These are phyloP conservation scores for Olyra latifolia DNA, from an alignment of 176 grass and related monocot genomes.

Conservation along the genomic window DNA sequence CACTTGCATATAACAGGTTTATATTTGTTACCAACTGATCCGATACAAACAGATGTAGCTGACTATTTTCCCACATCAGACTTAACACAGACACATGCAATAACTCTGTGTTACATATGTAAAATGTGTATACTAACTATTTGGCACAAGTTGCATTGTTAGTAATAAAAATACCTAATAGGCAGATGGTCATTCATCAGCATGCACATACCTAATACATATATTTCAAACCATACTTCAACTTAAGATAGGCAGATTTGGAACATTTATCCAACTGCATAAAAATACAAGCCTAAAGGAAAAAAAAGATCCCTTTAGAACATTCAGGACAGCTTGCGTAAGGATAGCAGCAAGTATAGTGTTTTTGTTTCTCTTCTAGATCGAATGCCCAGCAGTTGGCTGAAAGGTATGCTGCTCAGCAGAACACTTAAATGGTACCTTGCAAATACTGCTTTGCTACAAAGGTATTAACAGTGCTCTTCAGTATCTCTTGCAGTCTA, in stretches of 20 bases:
- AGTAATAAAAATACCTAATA: too few relatives aligned
- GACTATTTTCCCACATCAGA: background rate
- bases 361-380: background rate
- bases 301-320: background rate
- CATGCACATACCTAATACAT: background rate
- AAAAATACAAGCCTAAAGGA: background rate
- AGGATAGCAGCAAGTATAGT: background rate
- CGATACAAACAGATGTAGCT: background rate
- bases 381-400: conserved; percentile 24
- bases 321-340: background rate
- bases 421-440: background rate
- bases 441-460: background rate
- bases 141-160: background rate
- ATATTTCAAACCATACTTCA: too few relatives aligned
- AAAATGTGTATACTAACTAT: background rate
- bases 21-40: background rate
- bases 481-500: background rate
- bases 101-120: background rate
- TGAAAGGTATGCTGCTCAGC: conserved; percentile 11
- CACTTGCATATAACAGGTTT: background rate
- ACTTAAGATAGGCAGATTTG: background rate
- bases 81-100: background rate
- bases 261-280: background rate
- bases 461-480: background rate
- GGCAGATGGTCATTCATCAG: background rate